Conservation (phyloP, 1,139 yeast species). For the Nakaseomyces glabratus region DNA sequence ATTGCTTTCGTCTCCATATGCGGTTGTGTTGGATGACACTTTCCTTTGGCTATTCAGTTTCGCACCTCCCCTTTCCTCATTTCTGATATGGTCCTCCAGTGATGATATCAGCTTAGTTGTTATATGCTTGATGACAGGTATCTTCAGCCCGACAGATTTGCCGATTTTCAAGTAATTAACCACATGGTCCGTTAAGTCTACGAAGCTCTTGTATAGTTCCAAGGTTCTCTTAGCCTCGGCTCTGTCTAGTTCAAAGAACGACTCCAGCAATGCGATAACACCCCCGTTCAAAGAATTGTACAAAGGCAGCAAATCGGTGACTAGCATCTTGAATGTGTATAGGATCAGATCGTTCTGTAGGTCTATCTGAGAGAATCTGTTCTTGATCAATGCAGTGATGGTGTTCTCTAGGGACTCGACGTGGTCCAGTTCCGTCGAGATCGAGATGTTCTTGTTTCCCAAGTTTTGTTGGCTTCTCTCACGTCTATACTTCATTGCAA, state of each 20-base stretch:
- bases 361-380: constrained; percentile 59
- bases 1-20: constrained; percentile 7
- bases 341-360: constrained; percentile 73
- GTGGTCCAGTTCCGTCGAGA: constrained; percentile 39
- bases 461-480: constrained; percentile 39
- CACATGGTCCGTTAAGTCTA: constrained; percentile 78
- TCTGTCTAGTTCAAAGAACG: constrained; percentile 85
- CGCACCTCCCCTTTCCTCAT: constrained; percentile 6
- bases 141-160: constrained; percentile 81
- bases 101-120: constrained; percentile 87
- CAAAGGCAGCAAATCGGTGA: constrained; percentile 72
- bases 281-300: constrained; percentile 93
- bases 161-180: constrained; percentile 83
- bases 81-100: constrained; percentile 60
- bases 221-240: constrained; percentile 82
- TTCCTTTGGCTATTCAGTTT: constrained; percentile 10
- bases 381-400: constrained; percentile 64
- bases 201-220: constrained; percentile 74
- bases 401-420: constrained; percentile 79
- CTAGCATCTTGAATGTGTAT: constrained; percentile 77
- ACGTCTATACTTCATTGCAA: constrained; percentile 37
- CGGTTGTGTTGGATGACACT: constrained; percentile 12
- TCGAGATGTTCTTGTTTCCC: constrained; percentile 1
- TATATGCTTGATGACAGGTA: constrained; percentile 94
- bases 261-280: constrained; percentile 83